Base-by-base conservation (phyloP, 148 eudicot species). In the Camellia granthamiana region DNA sequence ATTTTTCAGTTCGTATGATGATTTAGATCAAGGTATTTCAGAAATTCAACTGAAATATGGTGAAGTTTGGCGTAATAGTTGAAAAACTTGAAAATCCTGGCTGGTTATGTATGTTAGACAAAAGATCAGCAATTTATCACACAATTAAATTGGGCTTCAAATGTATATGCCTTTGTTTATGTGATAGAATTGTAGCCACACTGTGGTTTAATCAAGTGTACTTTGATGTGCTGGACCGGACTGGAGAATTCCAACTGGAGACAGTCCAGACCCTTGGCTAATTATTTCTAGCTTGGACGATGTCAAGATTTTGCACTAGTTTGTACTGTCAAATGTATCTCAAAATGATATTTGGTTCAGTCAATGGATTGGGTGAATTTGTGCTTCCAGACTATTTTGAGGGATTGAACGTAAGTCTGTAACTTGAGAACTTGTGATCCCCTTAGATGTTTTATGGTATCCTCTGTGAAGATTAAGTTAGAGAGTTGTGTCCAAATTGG, bases 221-320 rank as follows among this genome's bases (percentile, higher is more conserved):
- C 14, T 56, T 19, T 8, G 11, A 52, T 41, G 41, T 61, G 67
- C 30, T 46, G 38, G 38, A 30, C 38, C 38, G 38, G 38, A 30
- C 38, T 30, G 38, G 38, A 30, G 38, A 30, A 30, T 30, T 30
- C 38, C 38, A 30, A 30, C 38, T 1, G 38, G 38, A 30, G 38
- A 30, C 38, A 30, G 38, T 30, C 38, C 38, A 30, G 38, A 30
- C 38, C 38, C 38, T 56, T 43, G 13, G 78, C 78, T 75, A 41
- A 60, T 75, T 43, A 59, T 42, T 75, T 59, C 18, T 75, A 59
- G 23, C 67, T 11, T 60, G 52, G 60, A 21, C 49, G 60, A 38
- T 38, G 19, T 18, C 52, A 47, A 75, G 51, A 43, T 75, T 43
- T 60, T 75, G 66, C 54, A 60, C 38, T 52, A 75, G 52, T 62